Percentiles rank a stretch among this genome's conserved stretches.
Evolutionary conservation across 139 green algal species (phyloP).

Genomic region (Haematococcus sp.): DNA sequence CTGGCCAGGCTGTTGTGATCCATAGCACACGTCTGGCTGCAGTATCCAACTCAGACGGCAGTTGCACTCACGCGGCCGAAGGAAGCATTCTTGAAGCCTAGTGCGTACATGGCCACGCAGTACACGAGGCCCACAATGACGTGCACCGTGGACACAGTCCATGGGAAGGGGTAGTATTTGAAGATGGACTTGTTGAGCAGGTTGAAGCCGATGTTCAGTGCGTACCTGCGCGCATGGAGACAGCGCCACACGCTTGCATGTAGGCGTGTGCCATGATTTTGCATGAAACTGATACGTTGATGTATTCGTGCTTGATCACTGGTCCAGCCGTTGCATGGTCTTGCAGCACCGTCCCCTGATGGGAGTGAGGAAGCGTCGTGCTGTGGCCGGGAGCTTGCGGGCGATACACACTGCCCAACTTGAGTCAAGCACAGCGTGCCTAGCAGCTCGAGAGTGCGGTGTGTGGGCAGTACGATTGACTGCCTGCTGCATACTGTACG

Average conservation of each 20-base stretch:
- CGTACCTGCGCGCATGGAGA: conserved; percentile 70
- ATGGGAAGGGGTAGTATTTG: conserved; percentile 99
- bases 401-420: too few species aligned
- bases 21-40: not conserved
- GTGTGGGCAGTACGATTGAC: too few species aligned
- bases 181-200: conserved; percentile 99
- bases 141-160: conserved; percentile 89
- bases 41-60: not conserved
- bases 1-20: too few species aligned
- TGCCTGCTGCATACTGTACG: too few species aligned
- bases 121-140: conserved; percentile 87
- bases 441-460: too few species aligned
- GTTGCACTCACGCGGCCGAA: conserved; percentile 71
- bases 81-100: conserved; percentile 87
- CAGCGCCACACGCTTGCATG: not conserved
- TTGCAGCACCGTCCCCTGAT: too few species aligned
- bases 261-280: not conserved
- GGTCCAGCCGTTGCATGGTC: not conserved
- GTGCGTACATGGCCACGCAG: conserved; percentile 73
- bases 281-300: not conserved
- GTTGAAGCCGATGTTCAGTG: conserved; percentile 98
- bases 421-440: too few species aligned
- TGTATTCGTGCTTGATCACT: too few species aligned
- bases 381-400: too few species aligned
- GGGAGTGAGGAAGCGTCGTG: too few species aligned